Base-by-base conservation (phyloP, 768 basidiomycete species). In the Boletus pseudo-olivaceus region DNA sequence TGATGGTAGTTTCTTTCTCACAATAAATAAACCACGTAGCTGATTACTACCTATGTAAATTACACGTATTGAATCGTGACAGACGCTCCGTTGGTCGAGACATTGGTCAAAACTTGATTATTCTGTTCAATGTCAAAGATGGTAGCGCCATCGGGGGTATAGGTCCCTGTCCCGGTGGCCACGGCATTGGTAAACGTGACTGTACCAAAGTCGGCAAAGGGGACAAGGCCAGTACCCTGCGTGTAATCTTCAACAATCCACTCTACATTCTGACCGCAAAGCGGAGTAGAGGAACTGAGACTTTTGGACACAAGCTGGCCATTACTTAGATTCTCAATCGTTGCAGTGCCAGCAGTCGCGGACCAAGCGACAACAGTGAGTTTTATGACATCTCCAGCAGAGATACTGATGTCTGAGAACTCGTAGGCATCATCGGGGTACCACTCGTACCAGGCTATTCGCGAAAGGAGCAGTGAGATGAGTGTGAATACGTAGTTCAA, bases 391-490 rank as follows among this genome's bases (percentile, higher is more conserved):
- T 61, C 44, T 37, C 60, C 60, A n/a, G 51, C 32, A 29, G 55
- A 53, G 27, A 61, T 41, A 1, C 5, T 26, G 23, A 57, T 26
- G 30, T 20, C 35, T 14, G 35, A n/a, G 11, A 53, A 60, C n/a
- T 12, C 14, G 20, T 5, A 6, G 26, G 40, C 4, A 23, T 1
- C 0, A 12, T 2, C 42, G 15, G 58, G 58, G 9, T 35, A 39
- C 59, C 51, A 61, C 17, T 62, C 55, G 34, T 50, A 57, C 51
- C 55, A 61, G 17, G 52, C 56, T 57, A 11, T 46, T 30, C 44
- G 23, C 23, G 1, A 32, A 33, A 19, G 20, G 20, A 27, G 8
- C 19, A 29, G 14, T 43, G 45, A 57, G 49, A 51, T 4, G 10
- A 11, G 11, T 6, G 5, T n/a, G 8, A 32, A n/a, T 15, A n/a